Evolutionary conservation across 148 eudicot species (phyloP).

Genomic region (Selenicereus undatus): DNA sequence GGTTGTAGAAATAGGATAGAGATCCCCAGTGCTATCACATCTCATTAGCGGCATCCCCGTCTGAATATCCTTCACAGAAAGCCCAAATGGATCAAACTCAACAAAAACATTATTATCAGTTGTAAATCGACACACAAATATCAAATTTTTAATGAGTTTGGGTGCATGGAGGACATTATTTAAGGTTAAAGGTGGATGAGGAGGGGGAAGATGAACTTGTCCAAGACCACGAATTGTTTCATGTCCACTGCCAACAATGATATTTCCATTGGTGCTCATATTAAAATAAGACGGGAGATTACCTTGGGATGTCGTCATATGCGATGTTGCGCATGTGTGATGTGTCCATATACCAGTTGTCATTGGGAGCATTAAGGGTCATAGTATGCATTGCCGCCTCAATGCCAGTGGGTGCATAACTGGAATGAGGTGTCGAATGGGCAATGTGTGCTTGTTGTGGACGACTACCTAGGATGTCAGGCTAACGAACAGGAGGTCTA

Average conservation of each 20-base stretch:
- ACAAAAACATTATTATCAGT: too few relatives aligned
- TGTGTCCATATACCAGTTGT: conserved; percentile 7
- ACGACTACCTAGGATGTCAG: background rate
- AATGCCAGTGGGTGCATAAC: background rate
- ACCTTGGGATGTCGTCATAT: background rate
- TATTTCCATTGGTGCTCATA: background rate
- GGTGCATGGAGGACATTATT: too few relatives aligned
- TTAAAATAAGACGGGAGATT: background rate
- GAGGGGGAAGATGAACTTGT: too few relatives aligned
- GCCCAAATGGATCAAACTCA: too few relatives aligned
- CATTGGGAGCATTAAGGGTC: background rate
- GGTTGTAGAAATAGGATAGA: too few relatives aligned
- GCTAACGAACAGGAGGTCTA: background rate
- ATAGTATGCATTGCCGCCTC: background rate
- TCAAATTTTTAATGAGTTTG: too few relatives aligned
- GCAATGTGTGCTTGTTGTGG: background rate
- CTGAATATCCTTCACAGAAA: too few relatives aligned
- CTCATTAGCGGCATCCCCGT: too few relatives aligned
- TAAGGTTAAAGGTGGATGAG: too few relatives aligned
- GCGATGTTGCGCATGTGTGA: background rate
- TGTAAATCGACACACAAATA: too few relatives aligned
- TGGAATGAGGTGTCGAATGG: too few relatives aligned
- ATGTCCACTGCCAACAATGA: background rate
- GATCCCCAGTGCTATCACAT: too few relatives aligned
- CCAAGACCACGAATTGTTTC: background rate